Percentiles rank a stretch among this genome's conserved stretches.
These are phyloP conservation scores for Chamaenerion angustifolium DNA, from an alignment of 345 rosid species.

Conservation along the genomic window DNA sequence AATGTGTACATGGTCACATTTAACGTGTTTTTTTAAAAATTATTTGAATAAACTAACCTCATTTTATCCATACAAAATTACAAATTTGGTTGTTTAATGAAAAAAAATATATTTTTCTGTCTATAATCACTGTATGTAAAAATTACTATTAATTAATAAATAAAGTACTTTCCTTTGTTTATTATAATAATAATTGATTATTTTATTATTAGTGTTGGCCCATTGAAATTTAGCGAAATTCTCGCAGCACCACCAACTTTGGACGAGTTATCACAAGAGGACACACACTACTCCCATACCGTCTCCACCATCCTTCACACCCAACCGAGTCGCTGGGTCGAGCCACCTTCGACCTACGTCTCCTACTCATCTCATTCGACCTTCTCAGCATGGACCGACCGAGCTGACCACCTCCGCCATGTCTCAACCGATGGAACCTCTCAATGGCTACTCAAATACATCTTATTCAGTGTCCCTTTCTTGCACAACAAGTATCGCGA, in stretches of 20 bases:
- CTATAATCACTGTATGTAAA: too few relatives aligned
- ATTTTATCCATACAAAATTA: too few relatives aligned
- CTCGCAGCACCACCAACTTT: slow-evolving; percentile 20
- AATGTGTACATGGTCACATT: too few relatives aligned
- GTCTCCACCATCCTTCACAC: slow-evolving; percentile 67
- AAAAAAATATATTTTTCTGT: too few relatives aligned
- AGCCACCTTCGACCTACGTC: slow-evolving; percentile 25
- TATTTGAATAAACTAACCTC: too few relatives aligned
- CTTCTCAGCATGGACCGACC: slow-evolving; percentile 51
- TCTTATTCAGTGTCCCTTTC: slow-evolving; percentile 60
- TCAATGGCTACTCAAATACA: slow-evolving; percentile 83
- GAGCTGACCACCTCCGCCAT: slow-evolving; percentile 21
- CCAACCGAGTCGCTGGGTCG: slow-evolving; percentile 37
- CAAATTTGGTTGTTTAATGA: too few relatives aligned
- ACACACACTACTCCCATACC: slow-evolving; percentile 71
- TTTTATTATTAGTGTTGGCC: too few relatives aligned
- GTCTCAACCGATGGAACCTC: slow-evolving; percentile 27
- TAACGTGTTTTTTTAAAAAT: too few relatives aligned
- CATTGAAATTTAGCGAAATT: too few relatives aligned
- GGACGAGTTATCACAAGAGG: slow-evolving; percentile 52
- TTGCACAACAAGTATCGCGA: slow-evolving; percentile 51
- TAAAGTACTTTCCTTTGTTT: too few relatives aligned
- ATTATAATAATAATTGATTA: too few relatives aligned
- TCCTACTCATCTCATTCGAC: slow-evolving; percentile 50
- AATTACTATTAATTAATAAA: too few relatives aligned